Percentiles rank a stretch among this genome's conserved stretches.
phyloP scores from a whole-genome alignment of 108 stramenopile species.

The Cylindrotheca fusiformis region DNA sequence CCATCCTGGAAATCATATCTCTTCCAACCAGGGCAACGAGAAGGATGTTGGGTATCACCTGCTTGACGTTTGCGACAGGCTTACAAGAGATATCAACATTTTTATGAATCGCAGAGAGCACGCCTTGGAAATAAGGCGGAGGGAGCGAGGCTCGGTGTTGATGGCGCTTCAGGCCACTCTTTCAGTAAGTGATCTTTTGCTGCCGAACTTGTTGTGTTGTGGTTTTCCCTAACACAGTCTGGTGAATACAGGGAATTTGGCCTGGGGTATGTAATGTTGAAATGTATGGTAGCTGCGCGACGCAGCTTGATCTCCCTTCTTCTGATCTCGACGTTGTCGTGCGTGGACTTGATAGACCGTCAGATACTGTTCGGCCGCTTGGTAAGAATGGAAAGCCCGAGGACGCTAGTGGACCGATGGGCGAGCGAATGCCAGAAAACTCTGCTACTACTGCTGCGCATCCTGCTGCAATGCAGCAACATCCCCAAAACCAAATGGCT shows the following conservation, averaged over 20 bases:
- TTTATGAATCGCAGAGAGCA: conserved; percentile 77
- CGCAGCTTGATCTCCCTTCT: conserved; percentile 80
- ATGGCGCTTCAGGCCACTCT: conserved; percentile 66
- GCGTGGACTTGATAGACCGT: conserved; percentile 52
- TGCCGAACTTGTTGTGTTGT: conserved; percentile 1
- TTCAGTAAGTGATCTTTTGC: conserved; percentile 25
- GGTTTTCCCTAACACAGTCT: neutral
- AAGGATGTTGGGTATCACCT: conserved; percentile 85
- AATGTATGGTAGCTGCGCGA: conserved; percentile 89
- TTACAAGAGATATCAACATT: conserved; percentile 66
- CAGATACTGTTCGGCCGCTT: neutral
- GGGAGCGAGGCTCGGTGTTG: conserved; percentile 65
- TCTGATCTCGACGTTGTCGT: conserved; percentile 90
- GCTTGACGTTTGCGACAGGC: conserved; percentile 67
- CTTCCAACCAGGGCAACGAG: conserved; percentile 34
- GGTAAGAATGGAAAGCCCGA: neutral
- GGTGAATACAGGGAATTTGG: conserved; percentile 52
- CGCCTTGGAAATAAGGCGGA: conserved; percentile 56
- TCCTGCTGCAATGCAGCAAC: neutral
- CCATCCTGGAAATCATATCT: conserved; percentile 42
- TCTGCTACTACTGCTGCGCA: neutral
- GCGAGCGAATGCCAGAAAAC: neutral
- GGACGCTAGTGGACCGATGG: neutral
- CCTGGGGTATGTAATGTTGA: conserved; percentile 63
- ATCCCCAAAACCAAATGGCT: neutral